phyloP scores from a whole-genome alignment of 1,139 yeast genomes.

The Candida gigantensis region DNA sequence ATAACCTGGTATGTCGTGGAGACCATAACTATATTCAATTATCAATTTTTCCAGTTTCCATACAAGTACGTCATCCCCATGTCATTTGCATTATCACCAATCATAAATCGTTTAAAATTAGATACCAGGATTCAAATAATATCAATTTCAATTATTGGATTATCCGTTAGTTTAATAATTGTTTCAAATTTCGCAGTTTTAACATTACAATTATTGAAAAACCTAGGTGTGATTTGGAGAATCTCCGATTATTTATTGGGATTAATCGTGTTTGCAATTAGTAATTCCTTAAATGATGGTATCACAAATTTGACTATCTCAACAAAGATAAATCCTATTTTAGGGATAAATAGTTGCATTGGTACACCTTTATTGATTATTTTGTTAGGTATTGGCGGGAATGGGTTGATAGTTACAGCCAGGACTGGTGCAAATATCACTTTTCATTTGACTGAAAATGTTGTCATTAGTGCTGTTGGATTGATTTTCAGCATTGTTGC shows the following conservation, averaged over 20 bases:
- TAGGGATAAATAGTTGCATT: constrained; percentile 44
- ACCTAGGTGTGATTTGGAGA: constrained; percentile 37
- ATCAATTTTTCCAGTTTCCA: constrained; percentile 18
- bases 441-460: constrained; percentile 26
- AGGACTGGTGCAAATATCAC: constrained; percentile 18
- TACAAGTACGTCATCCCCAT: constrained; percentile 9
- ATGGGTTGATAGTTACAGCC: constrained; percentile 26
- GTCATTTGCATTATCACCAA: not conserved
- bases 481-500: constrained; percentile 26
- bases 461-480: constrained; percentile 28
- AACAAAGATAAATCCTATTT: constrained; percentile 32
- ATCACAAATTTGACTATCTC: constrained; percentile 43
- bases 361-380: constrained; percentile 44
- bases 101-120: not conserved
- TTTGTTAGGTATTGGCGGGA: constrained; percentile 42
- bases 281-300: constrained; percentile 44
- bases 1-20: constrained; percentile 24
- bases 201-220: constrained; percentile 34
- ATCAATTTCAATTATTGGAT: constrained; percentile 23
- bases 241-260: constrained; percentile 46
- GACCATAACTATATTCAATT: constrained; percentile 21
- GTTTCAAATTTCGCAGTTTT: constrained; percentile 30
- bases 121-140: constrained; percentile 4
- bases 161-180: constrained; percentile 28
- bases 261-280: constrained; percentile 38